Percentiles rank a stretch among this genome's conserved stretches.
Conservation (phyloP, 139 green algal genomes). For the Chlorokybus atmophyticus region DNA sequence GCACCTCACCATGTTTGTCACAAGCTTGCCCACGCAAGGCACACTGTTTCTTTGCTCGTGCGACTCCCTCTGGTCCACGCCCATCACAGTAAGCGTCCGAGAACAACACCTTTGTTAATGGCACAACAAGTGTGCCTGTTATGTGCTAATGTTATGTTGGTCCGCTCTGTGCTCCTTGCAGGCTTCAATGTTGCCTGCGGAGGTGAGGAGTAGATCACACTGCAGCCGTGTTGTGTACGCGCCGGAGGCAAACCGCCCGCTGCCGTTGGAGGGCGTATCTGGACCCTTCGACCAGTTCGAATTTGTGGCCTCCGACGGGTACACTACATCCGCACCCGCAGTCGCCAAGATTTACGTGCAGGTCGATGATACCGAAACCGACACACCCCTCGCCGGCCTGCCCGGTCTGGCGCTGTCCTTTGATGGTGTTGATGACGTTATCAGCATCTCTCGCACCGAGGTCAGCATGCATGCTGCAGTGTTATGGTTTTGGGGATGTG, state of each 20-base stretch:
- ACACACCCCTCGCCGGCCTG: constrained; percentile 12
- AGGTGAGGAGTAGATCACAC: too few relatives aligned
- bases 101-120: too few relatives aligned
- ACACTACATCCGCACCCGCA: background rate
- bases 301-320: constrained; percentile 4
- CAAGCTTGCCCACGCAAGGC: constrained; percentile 12
- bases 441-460: constrained; percentile 5
- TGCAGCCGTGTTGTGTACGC: constrained; percentile 19
- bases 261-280: background rate
- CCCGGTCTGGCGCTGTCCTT: constrained; percentile 6
- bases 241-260: constrained; percentile 5
- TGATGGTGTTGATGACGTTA: constrained; percentile 14
- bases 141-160: too few relatives aligned
- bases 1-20: constrained; percentile 3
- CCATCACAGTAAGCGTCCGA: too few relatives aligned
- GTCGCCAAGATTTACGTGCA: constrained; percentile 6
- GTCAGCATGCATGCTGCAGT: constrained; percentile 1
- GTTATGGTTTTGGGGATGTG: too few relatives aligned
- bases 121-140: too few relatives aligned
- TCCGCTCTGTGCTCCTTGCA: background rate
- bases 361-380: background rate
- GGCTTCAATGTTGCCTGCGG: constrained; percentile 4
- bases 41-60: constrained; percentile 16
- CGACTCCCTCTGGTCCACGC: constrained; percentile 18
- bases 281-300: constrained; percentile 6